phyloP scores from a whole-genome alignment of 208 protist species.

The Trypanosoma theileri region DNA sequence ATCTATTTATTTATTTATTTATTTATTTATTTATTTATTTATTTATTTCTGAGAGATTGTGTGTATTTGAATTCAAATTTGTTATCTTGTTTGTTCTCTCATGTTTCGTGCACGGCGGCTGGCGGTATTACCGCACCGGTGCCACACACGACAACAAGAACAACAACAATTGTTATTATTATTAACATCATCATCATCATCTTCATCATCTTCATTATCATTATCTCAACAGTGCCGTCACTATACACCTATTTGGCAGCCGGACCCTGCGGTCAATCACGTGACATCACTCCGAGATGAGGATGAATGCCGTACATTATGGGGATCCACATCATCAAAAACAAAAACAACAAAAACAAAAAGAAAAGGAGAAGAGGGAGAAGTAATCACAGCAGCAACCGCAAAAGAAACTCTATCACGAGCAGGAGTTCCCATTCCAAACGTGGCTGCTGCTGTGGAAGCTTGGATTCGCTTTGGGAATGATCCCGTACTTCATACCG shows the following conservation, averaged over 20 bases:
- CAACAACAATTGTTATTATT: no score
- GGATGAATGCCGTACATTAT: slow-evolving; percentile 71
- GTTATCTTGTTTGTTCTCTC: neutral
- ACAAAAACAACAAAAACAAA: neutral
- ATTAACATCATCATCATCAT: neutral
- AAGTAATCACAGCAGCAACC: neutral
- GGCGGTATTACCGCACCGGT: no score
- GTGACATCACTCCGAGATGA: slow-evolving; percentile 38
- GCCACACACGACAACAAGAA: no score
- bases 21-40: slow-evolving; percentile 36
- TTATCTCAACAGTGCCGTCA: slow-evolving; percentile 25
- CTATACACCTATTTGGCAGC: slow-evolving; percentile 81
- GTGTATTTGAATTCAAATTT: neutral
- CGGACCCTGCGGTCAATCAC: slow-evolving; percentile 43
- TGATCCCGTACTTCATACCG: slow-evolving; percentile 79
- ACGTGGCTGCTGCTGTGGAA: slow-evolving; percentile 39
- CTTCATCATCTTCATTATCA: neutral
- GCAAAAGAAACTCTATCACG: no score
- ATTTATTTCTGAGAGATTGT: neutral
- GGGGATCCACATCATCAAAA: slow-evolving; percentile 26
- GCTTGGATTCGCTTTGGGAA: slow-evolving; percentile 88
- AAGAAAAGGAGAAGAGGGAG: neutral
- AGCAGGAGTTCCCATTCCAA: slow-evolving; percentile 33
- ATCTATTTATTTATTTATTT: neutral
- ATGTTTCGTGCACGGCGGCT: neutral